phyloP scores from a whole-genome alignment of 2,329 filamentous ascomycete genomes.

The Pseudogymnoascus sp. region DNA sequence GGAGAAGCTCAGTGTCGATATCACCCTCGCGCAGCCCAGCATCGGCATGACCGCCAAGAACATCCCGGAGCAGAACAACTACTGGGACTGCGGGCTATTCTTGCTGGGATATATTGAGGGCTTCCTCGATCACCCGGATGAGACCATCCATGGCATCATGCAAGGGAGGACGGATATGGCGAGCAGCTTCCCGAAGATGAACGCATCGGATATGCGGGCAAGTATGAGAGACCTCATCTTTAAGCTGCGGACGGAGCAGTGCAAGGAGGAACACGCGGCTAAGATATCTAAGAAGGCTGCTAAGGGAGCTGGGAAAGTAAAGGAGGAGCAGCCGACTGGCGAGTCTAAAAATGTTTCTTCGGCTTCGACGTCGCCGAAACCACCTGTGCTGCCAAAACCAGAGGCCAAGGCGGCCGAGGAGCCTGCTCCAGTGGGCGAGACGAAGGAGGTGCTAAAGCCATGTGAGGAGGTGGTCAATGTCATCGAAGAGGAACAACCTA shows the following conservation, averaged over 20 bases:
- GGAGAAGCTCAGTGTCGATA: slow-evolving; percentile 42
- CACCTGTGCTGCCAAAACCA: neutral
- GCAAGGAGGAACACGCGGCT: slow-evolving; percentile 30
- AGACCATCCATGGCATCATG: slow-evolving; percentile 61
- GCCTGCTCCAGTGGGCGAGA: neutral
- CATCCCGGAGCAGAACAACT: slow-evolving; percentile 76
- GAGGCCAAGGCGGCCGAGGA: neutral
- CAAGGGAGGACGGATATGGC: slow-evolving; percentile 40
- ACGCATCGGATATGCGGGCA: slow-evolving; percentile 51
- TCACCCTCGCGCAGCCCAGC: slow-evolving; percentile 23
- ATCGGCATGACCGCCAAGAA: slow-evolving; percentile 61
- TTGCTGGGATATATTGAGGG: slow-evolving; percentile 76
- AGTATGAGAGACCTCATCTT: slow-evolving; percentile 62
- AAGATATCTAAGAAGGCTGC: neutral
- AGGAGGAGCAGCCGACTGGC: neutral
- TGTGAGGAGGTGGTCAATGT: neutral
- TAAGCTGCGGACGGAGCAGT: slow-evolving; percentile 51
- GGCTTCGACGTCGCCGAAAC: neutral
- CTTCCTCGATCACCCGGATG: slow-evolving; percentile 68
- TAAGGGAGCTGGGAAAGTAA: neutral
- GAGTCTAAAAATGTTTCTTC: neutral
- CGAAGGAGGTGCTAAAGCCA: neutral
- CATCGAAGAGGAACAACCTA: neutral
- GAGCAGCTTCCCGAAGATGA: slow-evolving; percentile 30
- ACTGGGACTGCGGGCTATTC: slow-evolving; percentile 83